phyloP scores from a whole-genome alignment of 2,329 filamentous ascomycete species.

The Neophaeococcomyces aloes region DNA sequence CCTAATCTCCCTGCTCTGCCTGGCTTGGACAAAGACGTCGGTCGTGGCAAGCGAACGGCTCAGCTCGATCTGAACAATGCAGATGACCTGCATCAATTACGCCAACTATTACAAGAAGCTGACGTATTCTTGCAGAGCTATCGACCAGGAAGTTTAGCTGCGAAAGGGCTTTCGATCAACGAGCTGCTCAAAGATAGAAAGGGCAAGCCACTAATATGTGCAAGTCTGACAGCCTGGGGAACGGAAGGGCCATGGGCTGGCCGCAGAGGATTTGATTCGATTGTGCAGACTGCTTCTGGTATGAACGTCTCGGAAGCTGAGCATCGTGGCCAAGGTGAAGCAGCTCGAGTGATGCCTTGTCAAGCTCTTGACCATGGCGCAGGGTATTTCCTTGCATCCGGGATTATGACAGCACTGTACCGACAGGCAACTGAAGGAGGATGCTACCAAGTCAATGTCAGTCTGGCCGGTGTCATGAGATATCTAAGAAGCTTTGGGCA shows the following conservation, averaged over 20 bases:
- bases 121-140: constrained; percentile 40
- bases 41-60: constrained; percentile 29
- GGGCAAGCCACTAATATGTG: constrained; percentile 34
- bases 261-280: constrained; percentile 45
- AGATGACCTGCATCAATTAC: constrained; percentile 22
- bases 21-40: constrained; percentile 28
- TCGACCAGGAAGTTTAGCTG: constrained; percentile 38
- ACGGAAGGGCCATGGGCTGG: constrained; percentile 37
- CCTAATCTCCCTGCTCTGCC: constrained; percentile 29
- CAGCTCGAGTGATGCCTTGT: constrained; percentile 38
- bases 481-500: constrained; percentile 48
- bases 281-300: constrained; percentile 46
- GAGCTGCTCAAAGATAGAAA: constrained; percentile 33
- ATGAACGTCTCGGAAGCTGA: constrained; percentile 48
- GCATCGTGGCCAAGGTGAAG: constrained; percentile 31
- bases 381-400: constrained; percentile 46
- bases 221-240: constrained; percentile 46
- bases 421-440: constrained; percentile 36
- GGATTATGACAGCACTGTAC: constrained; percentile 43
- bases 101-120: constrained; percentile 26
- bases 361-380: constrained; percentile 48
- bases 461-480: constrained; percentile 46
- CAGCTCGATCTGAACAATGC: constrained; percentile 27
- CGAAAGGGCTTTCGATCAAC: constrained; percentile 32
- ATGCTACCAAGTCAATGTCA: constrained; percentile 45